Percentiles rank a stretch among this genome's conserved stretches.
phyloP scores from a whole-genome alignment of 148 eudicot species.

The Polygonum maritimum region DNA sequence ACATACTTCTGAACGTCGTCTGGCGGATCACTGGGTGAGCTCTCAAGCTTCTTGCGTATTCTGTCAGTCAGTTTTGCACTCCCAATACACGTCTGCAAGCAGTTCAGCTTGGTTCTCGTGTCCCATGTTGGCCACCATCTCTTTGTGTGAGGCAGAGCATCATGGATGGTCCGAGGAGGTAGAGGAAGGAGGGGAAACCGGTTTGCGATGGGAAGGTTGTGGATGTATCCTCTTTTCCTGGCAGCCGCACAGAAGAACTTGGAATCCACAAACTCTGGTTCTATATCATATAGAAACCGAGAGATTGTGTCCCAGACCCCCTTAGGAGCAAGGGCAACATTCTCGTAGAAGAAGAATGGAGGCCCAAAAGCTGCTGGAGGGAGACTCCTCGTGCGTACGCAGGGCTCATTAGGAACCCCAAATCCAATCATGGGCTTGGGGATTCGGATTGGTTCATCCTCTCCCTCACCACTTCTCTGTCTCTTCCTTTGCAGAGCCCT shows the following conservation, averaged over 20 bases:
- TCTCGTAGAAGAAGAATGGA: slow-evolving; percentile 81
- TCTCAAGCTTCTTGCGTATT: slow-evolving; percentile 59
- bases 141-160: slow-evolving; percentile 60
- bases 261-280: slow-evolving; percentile 88
- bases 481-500: slow-evolving; percentile 25
- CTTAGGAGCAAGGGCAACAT: slow-evolving; percentile 82
- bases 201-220: slow-evolving; percentile 60
- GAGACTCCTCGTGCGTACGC: slow-evolving; percentile 27
- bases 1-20: slow-evolving; percentile 41
- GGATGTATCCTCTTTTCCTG: slow-evolving; percentile 77
- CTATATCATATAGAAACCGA: slow-evolving; percentile 58
- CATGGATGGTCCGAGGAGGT: slow-evolving; percentile 61
- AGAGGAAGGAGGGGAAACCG: slow-evolving; percentile 66
- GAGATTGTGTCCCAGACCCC: slow-evolving; percentile 89
- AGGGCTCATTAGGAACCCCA: slow-evolving; percentile 47
- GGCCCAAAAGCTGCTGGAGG: slow-evolving; percentile 63
- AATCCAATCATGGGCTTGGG: slow-evolving; percentile 92
- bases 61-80: slow-evolving; percentile 70
- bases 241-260: slow-evolving; percentile 76
- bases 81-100: slow-evolving; percentile 65
- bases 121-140: slow-evolving; percentile 97
- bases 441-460: slow-evolving; percentile 51
- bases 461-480: slow-evolving; percentile 33
- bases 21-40: slow-evolving; percentile 39
- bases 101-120: slow-evolving; percentile 49